Evolutionary conservation across 2,329 filamentous ascomycete genomes (phyloP), one percentile per base, ranked within the genome.

Genomic region (Diaporthe aspalathi): DNA sequence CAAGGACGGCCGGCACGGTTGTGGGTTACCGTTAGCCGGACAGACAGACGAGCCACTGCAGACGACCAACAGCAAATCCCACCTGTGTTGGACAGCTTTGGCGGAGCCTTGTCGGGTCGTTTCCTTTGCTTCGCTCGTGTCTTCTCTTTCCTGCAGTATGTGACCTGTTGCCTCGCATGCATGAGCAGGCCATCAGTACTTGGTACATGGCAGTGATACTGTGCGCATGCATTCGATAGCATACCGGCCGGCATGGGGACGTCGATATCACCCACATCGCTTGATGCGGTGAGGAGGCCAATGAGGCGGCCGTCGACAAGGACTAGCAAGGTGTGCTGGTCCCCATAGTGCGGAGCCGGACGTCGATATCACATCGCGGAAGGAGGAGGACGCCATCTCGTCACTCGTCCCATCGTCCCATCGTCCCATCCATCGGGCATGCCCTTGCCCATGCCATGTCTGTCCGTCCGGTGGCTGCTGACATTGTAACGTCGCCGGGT

Each of bases 1-100:
- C 76, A 76, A 76, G 74, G 72, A 76, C 78, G 77, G 78, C 75
- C 77, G 69, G 75, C 63, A 40, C 69, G 74, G 74, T 75, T 75
- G 77, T 74, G 74, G 60, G 60, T 50, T 73, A 73, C 72, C 68
- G 74, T 74, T 72, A 72, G 72, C 72, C 50, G 57, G 70, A 5
- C 32, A 32, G 35, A 38, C 32, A 35, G 32, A 47, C 70, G 22
- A 43, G 24, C 29, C 67, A n/a, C n/a, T n/a, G n/a, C n/a, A 70
- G 76, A 78, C 74, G 73, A 76, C 65, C 67, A 52, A 27, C 43
- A 32, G 45, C 29, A 38, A 47, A n/a, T 29, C 27, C 40, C 11
- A 17, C 38, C 29, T 29, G 29, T 38, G 60, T 65, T 65, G 47
- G 38, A 74, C 74, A 68, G 72, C 62, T 32, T 38, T 45, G 52